Conservation (phyloP, 805 yeast genomes). For the Saturnispora sekii region DNA sequence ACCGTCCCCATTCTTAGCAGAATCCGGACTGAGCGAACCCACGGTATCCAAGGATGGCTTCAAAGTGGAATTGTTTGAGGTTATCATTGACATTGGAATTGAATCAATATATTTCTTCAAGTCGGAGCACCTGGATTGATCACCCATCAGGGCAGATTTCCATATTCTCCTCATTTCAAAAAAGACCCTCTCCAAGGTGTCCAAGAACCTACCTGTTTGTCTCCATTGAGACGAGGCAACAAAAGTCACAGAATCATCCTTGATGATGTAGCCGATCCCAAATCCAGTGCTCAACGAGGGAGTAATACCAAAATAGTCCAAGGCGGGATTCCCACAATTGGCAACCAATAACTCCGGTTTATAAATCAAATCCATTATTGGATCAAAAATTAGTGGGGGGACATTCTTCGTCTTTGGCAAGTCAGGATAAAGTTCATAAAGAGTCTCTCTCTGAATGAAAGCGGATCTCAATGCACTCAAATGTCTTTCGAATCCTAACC, state of each 20-base stretch:
- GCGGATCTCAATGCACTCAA: constrained; percentile 52
- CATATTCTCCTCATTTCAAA: constrained; percentile 34
- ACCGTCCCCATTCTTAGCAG: constrained; percentile 15
- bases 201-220: constrained; percentile 46
- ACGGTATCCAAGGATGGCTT: constrained; percentile 6
- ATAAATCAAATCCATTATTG: constrained; percentile 26
- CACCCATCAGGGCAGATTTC: constrained; percentile 17
- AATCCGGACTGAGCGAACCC: not conserved
- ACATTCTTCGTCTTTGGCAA: constrained; percentile 26
- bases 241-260: constrained; percentile 38
- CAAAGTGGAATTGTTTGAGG: constrained; percentile 20
- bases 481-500: constrained; percentile 67
- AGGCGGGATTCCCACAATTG: constrained; percentile 53
- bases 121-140: constrained; percentile 16
- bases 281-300: constrained; percentile 51
- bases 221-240: constrained; percentile 54
- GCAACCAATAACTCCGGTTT: constrained; percentile 33
- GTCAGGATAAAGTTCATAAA: constrained; percentile 37
- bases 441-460: constrained; percentile 37
- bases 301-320: constrained; percentile 49
- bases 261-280: constrained; percentile 47
- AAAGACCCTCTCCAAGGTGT: constrained; percentile 41
- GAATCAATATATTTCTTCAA: constrained; percentile 23
- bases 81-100: constrained; percentile 26
- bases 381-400: constrained; percentile 39